Percentiles rank a stretch among this genome's conserved stretches.
phyloP scores from a whole-genome alignment of 2,329 filamentous ascomycete species.

The Phialophora tarda region DNA sequence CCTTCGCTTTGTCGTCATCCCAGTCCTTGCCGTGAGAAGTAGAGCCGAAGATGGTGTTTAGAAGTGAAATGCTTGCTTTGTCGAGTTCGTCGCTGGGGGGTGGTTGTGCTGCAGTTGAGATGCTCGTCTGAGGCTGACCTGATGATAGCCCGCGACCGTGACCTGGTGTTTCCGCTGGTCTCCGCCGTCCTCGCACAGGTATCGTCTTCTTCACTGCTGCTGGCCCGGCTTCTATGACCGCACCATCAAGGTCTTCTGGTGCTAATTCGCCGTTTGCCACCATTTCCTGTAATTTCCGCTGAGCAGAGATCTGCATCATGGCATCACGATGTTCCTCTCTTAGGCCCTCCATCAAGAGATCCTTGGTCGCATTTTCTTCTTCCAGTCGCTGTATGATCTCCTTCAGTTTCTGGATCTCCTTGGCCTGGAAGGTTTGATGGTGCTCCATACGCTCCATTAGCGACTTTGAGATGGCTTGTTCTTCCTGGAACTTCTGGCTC shows the following conservation, averaged over 20 bases:
- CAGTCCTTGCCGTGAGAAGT: slow-evolving; percentile 24
- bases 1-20: slow-evolving; percentile 29
- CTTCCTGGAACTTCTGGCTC: slow-evolving; percentile 78
- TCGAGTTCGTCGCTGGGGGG: not conserved
- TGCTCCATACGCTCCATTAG: slow-evolving; percentile 79
- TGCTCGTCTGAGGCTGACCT: not conserved
- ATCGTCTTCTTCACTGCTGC: slow-evolving; percentile 26
- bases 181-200: slow-evolving; percentile 14
- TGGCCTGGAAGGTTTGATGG: slow-evolving; percentile 61
- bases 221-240: slow-evolving; percentile 36
- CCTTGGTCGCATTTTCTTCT: slow-evolving; percentile 41
- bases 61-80: slow-evolving; percentile 4
- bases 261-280: slow-evolving; percentile 72
- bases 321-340: slow-evolving; percentile 38
- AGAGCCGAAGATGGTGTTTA: slow-evolving; percentile 25
- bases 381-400: slow-evolving; percentile 43
- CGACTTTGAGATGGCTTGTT: slow-evolving; percentile 81
- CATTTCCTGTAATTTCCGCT: slow-evolving; percentile 37
- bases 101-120: not conserved
- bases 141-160: not conserved
- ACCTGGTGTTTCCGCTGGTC: slow-evolving; percentile 3
- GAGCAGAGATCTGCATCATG: slow-evolving; percentile 39
- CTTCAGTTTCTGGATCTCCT: slow-evolving; percentile 63
- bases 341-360: slow-evolving; percentile 38
- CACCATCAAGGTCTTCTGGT: slow-evolving; percentile 70